These are phyloP conservation scores for Apiotrichum sp. DNA, from an alignment of 1,284 basidiomycete genomes.

Conservation along the genomic window DNA sequence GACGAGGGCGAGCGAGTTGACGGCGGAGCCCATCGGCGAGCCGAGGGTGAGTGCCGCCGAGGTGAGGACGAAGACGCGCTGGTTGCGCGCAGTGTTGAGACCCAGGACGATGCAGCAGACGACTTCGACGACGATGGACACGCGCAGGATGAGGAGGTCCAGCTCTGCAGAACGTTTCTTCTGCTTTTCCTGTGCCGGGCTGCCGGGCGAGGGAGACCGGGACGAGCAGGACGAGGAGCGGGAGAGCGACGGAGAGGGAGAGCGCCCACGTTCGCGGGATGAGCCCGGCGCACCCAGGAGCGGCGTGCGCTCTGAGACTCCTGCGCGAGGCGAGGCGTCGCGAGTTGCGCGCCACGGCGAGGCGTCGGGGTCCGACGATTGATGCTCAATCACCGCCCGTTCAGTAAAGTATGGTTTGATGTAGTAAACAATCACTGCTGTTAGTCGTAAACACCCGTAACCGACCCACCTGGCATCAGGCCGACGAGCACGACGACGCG, in stretches of 20 bases:
- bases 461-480: conserved; percentile 55
- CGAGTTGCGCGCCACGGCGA: neutral
- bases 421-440: conserved; percentile 35
- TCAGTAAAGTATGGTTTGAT: conserved; percentile 37
- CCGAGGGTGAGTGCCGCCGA: conserved; percentile 34
- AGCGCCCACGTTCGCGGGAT: neutral
- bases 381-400: conserved; percentile 9
- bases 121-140: conserved; percentile 53
- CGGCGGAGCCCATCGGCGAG: conserved; percentile 30
- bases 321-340: neutral
- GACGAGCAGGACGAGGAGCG: too few relatives aligned
- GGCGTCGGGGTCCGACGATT: conserved; percentile 6
- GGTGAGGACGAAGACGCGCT: conserved; percentile 29
- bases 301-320: conserved; percentile 2
- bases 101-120: conserved; percentile 54
- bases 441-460: neutral
- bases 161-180: conserved; percentile 30
- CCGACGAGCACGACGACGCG: conserved; percentile 60
- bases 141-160: conserved; percentile 38
- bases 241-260: neutral
- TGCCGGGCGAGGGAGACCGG: too few relatives aligned
- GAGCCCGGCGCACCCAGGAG: conserved; percentile 1
- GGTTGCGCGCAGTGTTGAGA: conserved; percentile 16
- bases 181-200: neutral
- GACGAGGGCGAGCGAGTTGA: conserved; percentile 41